Evolutionary conservation across 2,329 filamentous ascomycete genomes (phyloP).

Genomic region (Colletotrichum horii): DNA sequence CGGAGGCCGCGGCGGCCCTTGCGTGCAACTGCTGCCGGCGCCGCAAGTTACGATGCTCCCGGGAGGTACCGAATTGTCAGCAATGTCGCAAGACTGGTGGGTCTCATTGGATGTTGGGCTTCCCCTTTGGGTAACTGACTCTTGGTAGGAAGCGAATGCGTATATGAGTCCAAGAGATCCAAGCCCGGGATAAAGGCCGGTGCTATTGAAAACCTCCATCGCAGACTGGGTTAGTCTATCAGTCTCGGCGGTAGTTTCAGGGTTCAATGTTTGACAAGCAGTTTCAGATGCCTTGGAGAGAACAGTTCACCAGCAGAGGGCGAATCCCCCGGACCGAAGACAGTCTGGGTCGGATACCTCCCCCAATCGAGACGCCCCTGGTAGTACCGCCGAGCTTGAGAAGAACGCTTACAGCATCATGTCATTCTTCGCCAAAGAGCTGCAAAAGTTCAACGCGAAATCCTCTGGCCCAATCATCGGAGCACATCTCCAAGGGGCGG

Average conservation of each 20-base stretch:
- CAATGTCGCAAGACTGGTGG: slow-evolving; percentile 17
- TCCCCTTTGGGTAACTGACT: neutral
- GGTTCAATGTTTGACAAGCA: neutral
- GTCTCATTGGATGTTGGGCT: neutral
- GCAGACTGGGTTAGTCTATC: slow-evolving; percentile 30
- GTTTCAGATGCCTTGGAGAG: slow-evolving; percentile 23
- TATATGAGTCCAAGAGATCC: slow-evolving; percentile 34
- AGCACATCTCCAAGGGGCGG: neutral
- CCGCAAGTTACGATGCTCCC: slow-evolving; percentile 11
- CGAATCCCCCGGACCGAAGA: neutral
- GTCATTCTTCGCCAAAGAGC: slow-evolving; percentile 12
- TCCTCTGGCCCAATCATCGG: neutral
- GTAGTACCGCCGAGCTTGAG: neutral
- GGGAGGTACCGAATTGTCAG: slow-evolving; percentile 9
- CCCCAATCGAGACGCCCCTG: neutral
- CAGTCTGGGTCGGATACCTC: neutral
- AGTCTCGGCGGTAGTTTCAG: neutral
- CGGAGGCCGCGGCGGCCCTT: slow-evolving; percentile 48
- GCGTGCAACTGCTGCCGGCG: slow-evolving; percentile 16
- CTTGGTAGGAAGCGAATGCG: slow-evolving; percentile 25
- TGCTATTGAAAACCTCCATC: slow-evolving; percentile 39
- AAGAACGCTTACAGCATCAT: slow-evolving; percentile 16
- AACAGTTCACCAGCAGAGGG: neutral
- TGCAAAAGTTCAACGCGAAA: neutral
- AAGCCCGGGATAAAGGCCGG: slow-evolving; percentile 43